Evolutionary conservation across 768 basidiomycete species (phyloP), one percentile per base, ranked within the genome.

Genomic region (Suillus cothurnatus): DNA sequence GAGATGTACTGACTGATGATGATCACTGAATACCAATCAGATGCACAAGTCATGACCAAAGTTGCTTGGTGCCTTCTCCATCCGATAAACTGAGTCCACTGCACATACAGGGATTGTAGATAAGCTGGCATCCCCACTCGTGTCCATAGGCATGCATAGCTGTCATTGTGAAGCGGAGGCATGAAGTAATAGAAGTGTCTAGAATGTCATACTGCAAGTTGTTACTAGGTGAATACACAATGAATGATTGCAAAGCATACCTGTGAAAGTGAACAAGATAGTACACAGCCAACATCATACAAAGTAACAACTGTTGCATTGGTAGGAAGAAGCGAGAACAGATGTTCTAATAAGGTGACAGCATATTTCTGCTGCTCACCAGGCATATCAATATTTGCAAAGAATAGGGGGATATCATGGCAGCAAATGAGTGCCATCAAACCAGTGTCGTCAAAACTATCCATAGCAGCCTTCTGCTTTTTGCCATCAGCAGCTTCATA

Each of bases 121-220:
- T n/a, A 12, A 68, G 60, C 38, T 68, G 67, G 43, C 67, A 65
- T 26, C 74, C 66, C 79, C 77, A 81, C 53, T 78, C 71, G 56
- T 81, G 80, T 21, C 74, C 77, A 64, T 79, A 81, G 0, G 77
- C 78, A 65, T 83, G 81, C 75, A 82, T 77, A 0, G 76, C 79
- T 11, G 74, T 76, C 0, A 76, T 78, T 1, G 72, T 73, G 41
- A 78, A 79, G 1, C 49, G n/a, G 11, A 81, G 8, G 0, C 77
- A 69, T 3, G 60, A 49, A 47, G 45, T 1, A 47, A 34, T 75
- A 43, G 15, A 39, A 43, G 31, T 11, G 11, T 58, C 41, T 38
- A 32, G 50, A 17, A 50, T 15, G 6, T 28, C 12, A 47, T 47
- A 47, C 45, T 47, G n/a, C 45, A 47, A 23, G 12, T 34, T 34